Conservation (phyloP, 441 rosid genomes). For the Erodium moschatum region DNA sequence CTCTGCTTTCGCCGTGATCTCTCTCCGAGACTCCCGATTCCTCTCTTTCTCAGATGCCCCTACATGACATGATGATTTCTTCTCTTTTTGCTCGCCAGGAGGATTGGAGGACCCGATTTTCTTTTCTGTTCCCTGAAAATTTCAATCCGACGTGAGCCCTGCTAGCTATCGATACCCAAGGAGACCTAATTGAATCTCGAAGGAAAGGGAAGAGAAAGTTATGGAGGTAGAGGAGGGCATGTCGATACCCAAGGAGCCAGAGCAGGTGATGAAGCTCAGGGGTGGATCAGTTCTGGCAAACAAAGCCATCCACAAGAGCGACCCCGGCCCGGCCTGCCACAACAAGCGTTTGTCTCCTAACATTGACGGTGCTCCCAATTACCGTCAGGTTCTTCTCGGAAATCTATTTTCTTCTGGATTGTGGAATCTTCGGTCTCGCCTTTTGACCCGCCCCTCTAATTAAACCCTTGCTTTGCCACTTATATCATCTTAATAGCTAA, state of each 20-base stretch:
- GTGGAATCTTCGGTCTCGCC: too few relatives aligned
- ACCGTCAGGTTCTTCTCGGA: conserved; percentile 61
- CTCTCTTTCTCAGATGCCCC: neutral
- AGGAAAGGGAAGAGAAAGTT: neutral
- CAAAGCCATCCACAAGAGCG: conserved; percentile 93
- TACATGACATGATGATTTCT: neutral
- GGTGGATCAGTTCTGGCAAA: conserved; percentile 94
- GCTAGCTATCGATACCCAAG: neutral
- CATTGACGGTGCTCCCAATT: conserved; percentile 98
- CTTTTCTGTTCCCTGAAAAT: neutral
- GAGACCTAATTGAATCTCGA: neutral
- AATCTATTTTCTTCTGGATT: too few relatives aligned
- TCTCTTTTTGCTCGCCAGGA: neutral
- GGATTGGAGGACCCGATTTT: neutral
- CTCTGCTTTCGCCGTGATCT: neutral
- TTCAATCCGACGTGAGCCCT: neutral
- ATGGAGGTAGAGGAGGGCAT: conserved; percentile 20
- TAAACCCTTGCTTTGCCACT: neutral
- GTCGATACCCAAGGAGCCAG: conserved; percentile 83
- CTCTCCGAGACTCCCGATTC: neutral
- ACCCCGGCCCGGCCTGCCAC: conserved; percentile 97
- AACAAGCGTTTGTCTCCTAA: conserved; percentile 82
- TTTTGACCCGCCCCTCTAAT: neutral
- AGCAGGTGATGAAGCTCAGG: conserved; percentile 84
- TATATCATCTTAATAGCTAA: neutral